Percentiles rank a stretch among this genome's conserved stretches.
phyloP scores from a whole-genome alignment of 2,329 filamentous ascomycete genomes.

The Talaromyces verruculosus region DNA sequence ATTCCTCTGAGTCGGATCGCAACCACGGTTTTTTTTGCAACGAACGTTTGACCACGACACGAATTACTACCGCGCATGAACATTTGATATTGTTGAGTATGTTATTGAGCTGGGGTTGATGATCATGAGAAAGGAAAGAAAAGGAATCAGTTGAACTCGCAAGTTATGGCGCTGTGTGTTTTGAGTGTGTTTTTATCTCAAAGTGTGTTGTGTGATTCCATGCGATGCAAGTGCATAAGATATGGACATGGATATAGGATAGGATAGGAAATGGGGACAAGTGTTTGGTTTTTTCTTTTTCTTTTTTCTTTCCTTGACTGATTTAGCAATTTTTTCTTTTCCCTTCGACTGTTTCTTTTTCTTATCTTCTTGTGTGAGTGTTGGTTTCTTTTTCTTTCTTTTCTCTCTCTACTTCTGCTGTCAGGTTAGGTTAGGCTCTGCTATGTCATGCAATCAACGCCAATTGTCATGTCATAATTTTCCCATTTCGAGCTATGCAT shows the following conservation, averaged over 20 bases:
- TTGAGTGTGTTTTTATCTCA: slow-evolving; percentile 1
- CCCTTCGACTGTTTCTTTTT: slow-evolving; percentile 10
- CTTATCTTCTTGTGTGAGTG: slow-evolving; percentile 1
- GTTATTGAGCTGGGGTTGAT: neutral
- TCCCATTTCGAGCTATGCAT: neutral
- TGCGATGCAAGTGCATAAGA: slow-evolving; percentile 10
- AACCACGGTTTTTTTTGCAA: neutral
- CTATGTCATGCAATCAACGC: neutral
- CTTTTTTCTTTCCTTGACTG: neutral
- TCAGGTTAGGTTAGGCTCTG: slow-evolving; percentile 8
- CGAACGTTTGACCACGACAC: slow-evolving; percentile 4
- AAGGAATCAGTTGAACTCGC: neutral
- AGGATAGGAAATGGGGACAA: slow-evolving; percentile 19
- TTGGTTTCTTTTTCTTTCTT: slow-evolving; percentile 5
- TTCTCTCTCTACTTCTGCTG: neutral
- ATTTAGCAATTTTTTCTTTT: slow-evolving; percentile 21
- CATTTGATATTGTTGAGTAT: slow-evolving; percentile 6
- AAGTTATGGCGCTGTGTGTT: slow-evolving; percentile 9
- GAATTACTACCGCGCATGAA: slow-evolving; percentile 1
- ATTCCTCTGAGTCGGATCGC: slow-evolving; percentile 3
- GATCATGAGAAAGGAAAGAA: neutral
- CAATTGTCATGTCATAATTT: neutral
- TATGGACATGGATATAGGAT: slow-evolving; percentile 17
- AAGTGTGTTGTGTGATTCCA: slow-evolving; percentile 10
- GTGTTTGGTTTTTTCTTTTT: neutral